These are phyloP conservation scores for Penicillium angulare DNA, from an alignment of 495 filamentous ascomycete species.

Conservation along the genomic window DNA sequence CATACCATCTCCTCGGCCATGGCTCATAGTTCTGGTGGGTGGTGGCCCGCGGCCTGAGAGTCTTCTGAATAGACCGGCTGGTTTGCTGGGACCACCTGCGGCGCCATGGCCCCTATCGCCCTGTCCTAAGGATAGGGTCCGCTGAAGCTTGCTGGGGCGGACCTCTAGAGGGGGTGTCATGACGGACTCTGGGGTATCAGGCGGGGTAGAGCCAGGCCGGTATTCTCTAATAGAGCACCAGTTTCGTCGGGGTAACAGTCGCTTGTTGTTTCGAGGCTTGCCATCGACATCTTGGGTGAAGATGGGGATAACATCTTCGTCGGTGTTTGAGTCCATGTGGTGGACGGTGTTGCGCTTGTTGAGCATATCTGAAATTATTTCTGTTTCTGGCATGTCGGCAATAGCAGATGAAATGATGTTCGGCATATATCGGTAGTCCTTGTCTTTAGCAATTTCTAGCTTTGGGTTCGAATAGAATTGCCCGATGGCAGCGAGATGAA, in stretches of 20 bases:
- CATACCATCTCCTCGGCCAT: conserved; percentile 25
- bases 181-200: conserved; percentile 50
- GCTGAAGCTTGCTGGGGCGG: conserved; percentile 49
- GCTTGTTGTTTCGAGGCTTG: conserved; percentile 85
- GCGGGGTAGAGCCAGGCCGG: conserved; percentile 72
- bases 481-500: conserved; percentile 88
- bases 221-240: conserved; percentile 89
- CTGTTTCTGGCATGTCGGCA: conserved; percentile 87
- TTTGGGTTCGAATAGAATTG: conserved; percentile 91
- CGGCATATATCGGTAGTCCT: conserved; percentile 92
- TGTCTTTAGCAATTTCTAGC: conserved; percentile 72
- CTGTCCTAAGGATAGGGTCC: conserved; percentile 63
- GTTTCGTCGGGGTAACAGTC: conserved; percentile 84
- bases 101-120: conserved; percentile 36
- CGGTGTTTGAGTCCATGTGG: conserved; percentile 69
- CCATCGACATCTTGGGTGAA: conserved; percentile 87
- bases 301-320: conserved; percentile 93
- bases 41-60: conserved; percentile 45
- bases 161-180: conserved; percentile 32
- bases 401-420: conserved; percentile 88
- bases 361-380: conserved; percentile 83
- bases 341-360: conserved; percentile 94
- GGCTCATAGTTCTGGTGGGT: conserved; percentile 40
- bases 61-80: conserved; percentile 53
- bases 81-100: conserved; percentile 15